A percentile compares a stretch with the other conserved stretches of the same genome.
Conservation (phyloP, 805 yeast species). For the Maudiozyma serrabonitensis region DNA sequence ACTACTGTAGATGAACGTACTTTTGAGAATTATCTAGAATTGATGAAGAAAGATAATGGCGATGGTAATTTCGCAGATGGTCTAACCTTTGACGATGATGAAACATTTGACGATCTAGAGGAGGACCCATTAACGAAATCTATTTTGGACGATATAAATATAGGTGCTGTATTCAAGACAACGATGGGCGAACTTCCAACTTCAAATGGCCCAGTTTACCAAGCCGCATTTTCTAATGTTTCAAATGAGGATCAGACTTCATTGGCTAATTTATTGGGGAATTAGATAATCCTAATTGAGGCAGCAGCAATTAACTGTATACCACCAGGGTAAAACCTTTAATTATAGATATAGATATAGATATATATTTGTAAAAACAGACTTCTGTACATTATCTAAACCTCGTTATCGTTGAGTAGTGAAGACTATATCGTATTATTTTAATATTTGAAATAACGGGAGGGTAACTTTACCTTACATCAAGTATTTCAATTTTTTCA, state of each 20-base stretch:
- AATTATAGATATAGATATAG: too few species aligned
- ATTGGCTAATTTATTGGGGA: slow-evolving; percentile 8
- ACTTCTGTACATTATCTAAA: too few species aligned
- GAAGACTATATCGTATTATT: too few species aligned
- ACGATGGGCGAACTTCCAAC: slow-evolving; percentile 42
- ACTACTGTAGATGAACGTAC: slow-evolving; percentile 29
- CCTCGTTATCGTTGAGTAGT: too few species aligned
- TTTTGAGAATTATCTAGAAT: slow-evolving; percentile 37
- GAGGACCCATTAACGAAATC: slow-evolving; percentile 78
- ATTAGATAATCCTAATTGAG: not conserved
- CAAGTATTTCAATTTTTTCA: not conserved
- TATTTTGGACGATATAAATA: slow-evolving; percentile 68
- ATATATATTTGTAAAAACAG: too few species aligned
- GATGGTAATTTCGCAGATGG: slow-evolving; percentile 28
- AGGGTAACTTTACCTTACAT: too few species aligned
- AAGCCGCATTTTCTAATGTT: slow-evolving; percentile 35
- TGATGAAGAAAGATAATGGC: slow-evolving; percentile 37
- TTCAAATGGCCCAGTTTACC: slow-evolving; percentile 40
- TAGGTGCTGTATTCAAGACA: slow-evolving; percentile 55
- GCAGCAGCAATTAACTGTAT: too few species aligned
- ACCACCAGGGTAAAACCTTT: too few species aligned
- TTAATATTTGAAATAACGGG: too few species aligned
- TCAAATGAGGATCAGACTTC: slow-evolving; percentile 30
- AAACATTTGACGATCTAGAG: slow-evolving; percentile 61
- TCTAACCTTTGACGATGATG: slow-evolving; percentile 30